Base-by-base conservation (phyloP, 306 rosid genomes). In the Medicago lupulina region DNA sequence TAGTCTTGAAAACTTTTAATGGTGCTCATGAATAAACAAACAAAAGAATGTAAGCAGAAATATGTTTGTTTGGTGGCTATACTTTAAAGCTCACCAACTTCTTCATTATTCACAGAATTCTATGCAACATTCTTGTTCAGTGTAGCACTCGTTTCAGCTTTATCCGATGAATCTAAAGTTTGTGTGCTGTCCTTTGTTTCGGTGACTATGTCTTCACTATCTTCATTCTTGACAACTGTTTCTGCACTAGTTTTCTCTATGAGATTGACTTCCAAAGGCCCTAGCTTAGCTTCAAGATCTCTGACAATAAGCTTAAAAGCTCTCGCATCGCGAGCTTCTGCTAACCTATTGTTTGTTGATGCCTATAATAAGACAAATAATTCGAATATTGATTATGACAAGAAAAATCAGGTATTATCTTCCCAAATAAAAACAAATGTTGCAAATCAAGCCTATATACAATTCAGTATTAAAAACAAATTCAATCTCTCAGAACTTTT, bases 251-350 rank as follows among this genome's bases (percentile, higher is more conserved):
- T 62, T 71, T 81, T 75, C 38, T 50, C 31, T 70, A 38, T 21
- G 39, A 7, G 12, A 55, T 18, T 85, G 76, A 80, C 38, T 73
- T 80, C 85, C 16, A 89, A 10, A 68, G 97, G 86, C 67, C 91
- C 90, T 54, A 88, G 69, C 83, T 87, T 83, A 19, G 79, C 64
- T 63, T 91, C 96, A 77, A 87, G 75, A 70, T 84, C 84, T 78
- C 85, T 90, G 53, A 92, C 88, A 25, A 77, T 63, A 13, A 18
- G 57, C 79, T 80, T 87, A 53, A 92, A 79, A 2, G 86, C 73
- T 83, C 96, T 91, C 55, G 85, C 71, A 61, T 92, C 88, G 58
- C 73, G 85, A 50, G 89, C 89, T 21, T 82, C 85, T 25, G 77
- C 88, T 60, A 92, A 82, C 71, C 69, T 76, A 74, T 71, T 75